phyloP scores from a whole-genome alignment of 202 grass and related monocot genomes.

The Schoenoplectus triqueter region DNA sequence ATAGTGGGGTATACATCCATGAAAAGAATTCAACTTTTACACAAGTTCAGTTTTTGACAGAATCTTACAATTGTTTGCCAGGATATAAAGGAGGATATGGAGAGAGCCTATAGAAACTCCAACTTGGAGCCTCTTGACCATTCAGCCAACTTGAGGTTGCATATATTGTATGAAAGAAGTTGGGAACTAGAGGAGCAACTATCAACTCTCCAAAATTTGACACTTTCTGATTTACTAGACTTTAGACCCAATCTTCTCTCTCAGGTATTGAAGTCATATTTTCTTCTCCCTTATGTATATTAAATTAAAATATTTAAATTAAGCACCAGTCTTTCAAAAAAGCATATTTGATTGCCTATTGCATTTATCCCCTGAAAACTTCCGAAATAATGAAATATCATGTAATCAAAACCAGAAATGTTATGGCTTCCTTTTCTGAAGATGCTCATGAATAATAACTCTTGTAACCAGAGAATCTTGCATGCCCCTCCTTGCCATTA shows the following conservation, averaged over 20 bases:
- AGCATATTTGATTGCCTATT: background rate
- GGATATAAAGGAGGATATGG: conserved; percentile 61
- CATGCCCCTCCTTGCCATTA: background rate
- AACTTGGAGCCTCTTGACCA: conserved; percentile 53
- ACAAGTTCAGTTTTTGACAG: background rate
- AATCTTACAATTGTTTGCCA: conserved; percentile 31
- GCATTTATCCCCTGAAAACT: background rate
- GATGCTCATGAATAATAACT: background rate
- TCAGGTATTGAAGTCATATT: conserved; percentile 37
- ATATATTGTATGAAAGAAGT: conserved; percentile 46
- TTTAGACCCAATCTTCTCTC: conserved; percentile 49
- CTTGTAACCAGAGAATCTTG: conserved; percentile 9
- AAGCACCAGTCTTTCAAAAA: background rate
- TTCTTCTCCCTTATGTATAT: background rate
- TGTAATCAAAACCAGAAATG: conserved; percentile 19
- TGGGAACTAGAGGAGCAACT: conserved; percentile 52
- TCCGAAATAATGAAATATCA: background rate
- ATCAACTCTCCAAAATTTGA: conserved; percentile 39
- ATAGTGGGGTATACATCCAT: background rate
- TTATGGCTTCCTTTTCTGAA: background rate
- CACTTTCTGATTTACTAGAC: conserved; percentile 42
- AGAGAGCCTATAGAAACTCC: conserved; percentile 48
- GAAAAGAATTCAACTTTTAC: conserved; percentile 16
- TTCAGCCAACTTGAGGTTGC: conserved; percentile 49
- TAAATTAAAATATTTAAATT: background rate